These are phyloP conservation scores for Pleurotus eryngii DNA, from an alignment of 768 basidiomycete genomes.

Conservation along the genomic window DNA sequence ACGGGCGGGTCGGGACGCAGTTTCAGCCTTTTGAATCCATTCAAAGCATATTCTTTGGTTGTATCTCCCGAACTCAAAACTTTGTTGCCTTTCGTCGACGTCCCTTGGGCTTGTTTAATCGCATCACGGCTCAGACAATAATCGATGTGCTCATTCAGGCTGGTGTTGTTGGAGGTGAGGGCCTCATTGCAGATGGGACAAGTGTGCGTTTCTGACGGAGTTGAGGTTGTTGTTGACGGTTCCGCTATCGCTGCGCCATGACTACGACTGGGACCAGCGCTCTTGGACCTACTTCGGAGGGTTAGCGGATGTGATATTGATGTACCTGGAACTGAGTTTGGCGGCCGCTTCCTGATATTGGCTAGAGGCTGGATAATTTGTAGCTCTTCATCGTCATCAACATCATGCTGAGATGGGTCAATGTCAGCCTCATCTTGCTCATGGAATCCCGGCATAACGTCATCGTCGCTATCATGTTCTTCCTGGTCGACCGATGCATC, in stretches of 20 bases:
- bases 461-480: conserved; percentile 20
- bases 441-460: conserved; percentile 52
- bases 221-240: conserved; percentile 3
- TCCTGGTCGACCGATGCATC: conserved; percentile 3
- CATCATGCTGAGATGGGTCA: conserved; percentile 16
- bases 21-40: conserved; percentile 1
- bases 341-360: background rate
- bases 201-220: conserved; percentile 29
- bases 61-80: background rate
- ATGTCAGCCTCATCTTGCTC: conserved; percentile 45
- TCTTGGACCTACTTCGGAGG: background rate
- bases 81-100: conserved; percentile 23
- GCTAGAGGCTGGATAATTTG: conserved; percentile 12
- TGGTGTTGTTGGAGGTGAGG: conserved; percentile 68
- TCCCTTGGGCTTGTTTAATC: conserved; percentile 65
- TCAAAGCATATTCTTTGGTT: conserved; percentile 1
- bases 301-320: background rate
- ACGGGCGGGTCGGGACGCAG: background rate
- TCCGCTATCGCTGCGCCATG: background rate
- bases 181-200: conserved; percentile 74
- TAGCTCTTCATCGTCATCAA: conserved; percentile 18
- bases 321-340: background rate
- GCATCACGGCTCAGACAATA: conserved; percentile 80
- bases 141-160: conserved; percentile 85
- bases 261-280: background rate